Percentiles rank a stretch among this genome's conserved stretches.
phyloP scores from a whole-genome alignment of 768 basidiomycete species.

The Trametes elegans region DNA sequence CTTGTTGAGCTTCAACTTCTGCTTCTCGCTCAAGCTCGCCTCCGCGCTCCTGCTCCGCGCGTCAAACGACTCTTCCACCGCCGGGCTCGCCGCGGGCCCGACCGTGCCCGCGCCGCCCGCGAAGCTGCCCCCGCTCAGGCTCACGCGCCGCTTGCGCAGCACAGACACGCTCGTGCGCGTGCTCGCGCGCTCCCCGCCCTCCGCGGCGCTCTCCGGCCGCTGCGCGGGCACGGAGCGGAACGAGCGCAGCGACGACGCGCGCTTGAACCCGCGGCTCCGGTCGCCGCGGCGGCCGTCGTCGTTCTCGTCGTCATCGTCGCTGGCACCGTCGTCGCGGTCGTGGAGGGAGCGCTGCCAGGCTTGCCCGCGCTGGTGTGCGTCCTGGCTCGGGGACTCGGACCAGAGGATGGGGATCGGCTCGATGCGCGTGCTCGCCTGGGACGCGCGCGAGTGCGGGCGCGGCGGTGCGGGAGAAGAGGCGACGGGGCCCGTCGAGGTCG shows the following conservation, averaged over 20 bases:
- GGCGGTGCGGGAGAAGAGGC: neutral
- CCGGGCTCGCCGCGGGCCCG: constrained; percentile 44
- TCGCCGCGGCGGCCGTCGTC: neutral
- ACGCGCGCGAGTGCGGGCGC: constrained; percentile 11
- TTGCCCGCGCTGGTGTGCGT: neutral
- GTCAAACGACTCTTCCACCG: constrained; percentile 39
- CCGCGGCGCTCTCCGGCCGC: neutral
- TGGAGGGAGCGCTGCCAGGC: neutral
- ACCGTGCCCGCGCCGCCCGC: constrained; percentile 53
- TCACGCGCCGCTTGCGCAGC: constrained; percentile 18
- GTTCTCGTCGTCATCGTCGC: constrained; percentile 6
- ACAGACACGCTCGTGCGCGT: constrained; percentile 15
- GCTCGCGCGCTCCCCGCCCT: constrained; percentile 15
- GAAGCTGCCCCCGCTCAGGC: constrained; percentile 38
- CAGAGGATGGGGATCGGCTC: constrained; percentile 28
- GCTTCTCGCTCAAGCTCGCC: constrained; percentile 44
- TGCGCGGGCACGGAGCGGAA: constrained; percentile 13
- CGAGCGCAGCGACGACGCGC: constrained; percentile 27
- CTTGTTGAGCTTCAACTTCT: constrained; percentile 50
- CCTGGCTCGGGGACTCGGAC: constrained; percentile 4
- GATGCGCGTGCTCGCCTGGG: constrained; percentile 5
- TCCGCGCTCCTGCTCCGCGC: constrained; percentile 48
- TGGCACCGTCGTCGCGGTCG: neutral
- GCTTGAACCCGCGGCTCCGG: constrained; percentile 4
- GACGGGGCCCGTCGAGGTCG: neutral